Evolutionary conservation across 768 basidiomycete species (phyloP), one percentile per base, ranked within the genome.

Genomic region (Infundibulicybe gibba): DNA sequence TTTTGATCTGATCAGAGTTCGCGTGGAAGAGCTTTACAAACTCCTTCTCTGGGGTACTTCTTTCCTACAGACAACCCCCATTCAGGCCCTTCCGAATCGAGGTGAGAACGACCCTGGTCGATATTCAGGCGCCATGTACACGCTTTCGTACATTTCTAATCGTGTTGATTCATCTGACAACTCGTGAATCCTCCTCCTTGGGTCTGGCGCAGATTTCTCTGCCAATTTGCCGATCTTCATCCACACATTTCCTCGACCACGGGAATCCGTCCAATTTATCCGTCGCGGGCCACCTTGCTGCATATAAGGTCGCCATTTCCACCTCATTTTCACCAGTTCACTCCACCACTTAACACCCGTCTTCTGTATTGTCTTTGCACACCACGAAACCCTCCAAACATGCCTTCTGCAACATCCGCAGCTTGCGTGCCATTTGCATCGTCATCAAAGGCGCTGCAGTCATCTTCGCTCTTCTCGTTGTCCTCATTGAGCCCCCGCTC

Each of bases 401-500:
- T 75, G 74, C 55, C 70, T 54, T 54, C 70, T 48, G 56, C 70
- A 40, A 51, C 60, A 41, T 48, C 67, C 32, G 57, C 65, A 33
- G 53, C 70, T 42, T 77, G 74, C 49, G 67, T 71, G 32, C 69
- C 69, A 45, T 72, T 75, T 56, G 58, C 69, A 31, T 53, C 73
- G 21, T 61, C 72, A 21, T 67, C 73, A 43, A 76, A 70, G 55
- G 63, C 67, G 16, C 65, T 75, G 25, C 67, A 73, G 52, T 54
- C 71, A 15, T 61, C 75, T 13, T 74, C 75, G 2, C 54, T 74
- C 40, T 68, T 77, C 52, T 70, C 72, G 15, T 60, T 74, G 32
- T 65, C 72, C 43, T 55, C 70, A 20, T 64, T 76, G 47, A 74
- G 68, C 48, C 77, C 77, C 31, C 65, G 67, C 49, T 70, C 76